phyloP scores from a whole-genome alignment of 2,329 filamentous ascomycete genomes.

The Penicillium oxalicum region DNA sequence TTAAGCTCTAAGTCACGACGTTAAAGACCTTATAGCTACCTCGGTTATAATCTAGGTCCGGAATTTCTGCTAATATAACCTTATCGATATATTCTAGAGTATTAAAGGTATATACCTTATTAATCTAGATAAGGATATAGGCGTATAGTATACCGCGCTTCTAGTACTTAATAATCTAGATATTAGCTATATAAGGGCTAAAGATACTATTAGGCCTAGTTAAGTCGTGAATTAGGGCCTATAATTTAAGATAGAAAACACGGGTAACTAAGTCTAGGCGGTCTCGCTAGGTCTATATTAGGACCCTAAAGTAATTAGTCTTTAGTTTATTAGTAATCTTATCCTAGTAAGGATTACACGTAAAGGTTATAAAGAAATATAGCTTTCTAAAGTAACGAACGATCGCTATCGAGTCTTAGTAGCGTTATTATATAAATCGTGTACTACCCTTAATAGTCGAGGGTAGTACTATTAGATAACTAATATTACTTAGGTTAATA shows the following conservation, averaged over 20 bases:
- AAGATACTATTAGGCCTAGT: background rate
- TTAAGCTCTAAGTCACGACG: background rate
- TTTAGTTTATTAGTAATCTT: background rate
- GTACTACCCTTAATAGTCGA: background rate
- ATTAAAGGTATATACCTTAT: background rate
- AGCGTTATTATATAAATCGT: background rate
- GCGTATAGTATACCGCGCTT: background rate
- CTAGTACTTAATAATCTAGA: background rate
- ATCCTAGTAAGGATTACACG: background rate
- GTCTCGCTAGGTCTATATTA: background rate
- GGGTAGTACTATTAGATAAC: background rate
- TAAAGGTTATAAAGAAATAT: conserved; percentile 1
- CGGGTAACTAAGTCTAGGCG: background rate
- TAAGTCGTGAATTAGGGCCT: background rate
- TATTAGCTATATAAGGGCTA: background rate
- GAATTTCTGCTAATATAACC: background rate
- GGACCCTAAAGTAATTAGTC: background rate
- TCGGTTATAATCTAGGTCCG: background rate
- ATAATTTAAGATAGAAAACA: background rate
- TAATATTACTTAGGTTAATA: background rate
- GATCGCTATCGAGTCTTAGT: background rate
- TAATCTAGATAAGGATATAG: background rate
- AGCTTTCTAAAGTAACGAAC: background rate
- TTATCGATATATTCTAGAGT: background rate
- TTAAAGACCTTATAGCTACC: background rate